Evolutionary conservation across 1,139 yeast species (phyloP).

Genomic region (Protomyces pachydermus): DNA sequence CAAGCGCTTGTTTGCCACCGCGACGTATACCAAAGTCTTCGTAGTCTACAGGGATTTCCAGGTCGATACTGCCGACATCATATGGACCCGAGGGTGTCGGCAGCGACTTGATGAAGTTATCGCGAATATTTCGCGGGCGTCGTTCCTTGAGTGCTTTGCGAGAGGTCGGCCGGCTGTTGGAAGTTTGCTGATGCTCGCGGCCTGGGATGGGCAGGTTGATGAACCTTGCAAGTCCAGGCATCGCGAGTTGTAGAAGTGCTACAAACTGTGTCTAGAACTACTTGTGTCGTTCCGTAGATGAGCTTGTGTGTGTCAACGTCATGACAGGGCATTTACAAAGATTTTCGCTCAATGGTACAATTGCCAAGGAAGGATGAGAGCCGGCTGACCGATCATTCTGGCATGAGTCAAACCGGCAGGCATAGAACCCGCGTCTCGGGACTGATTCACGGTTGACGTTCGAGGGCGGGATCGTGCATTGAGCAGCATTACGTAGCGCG

Average conservation of each 20-base stretch:
- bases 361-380: too few relatives aligned
- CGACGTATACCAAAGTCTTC: constrained; percentile 10
- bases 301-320: too few relatives aligned
- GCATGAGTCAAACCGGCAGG: too few relatives aligned
- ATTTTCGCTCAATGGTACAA: too few relatives aligned
- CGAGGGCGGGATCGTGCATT: too few relatives aligned
- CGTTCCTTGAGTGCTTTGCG: constrained; percentile 18
- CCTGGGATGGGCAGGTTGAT: background rate
- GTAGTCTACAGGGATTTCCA: constrained; percentile 20
- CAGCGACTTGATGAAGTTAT: constrained; percentile 14
- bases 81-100: constrained; percentile 24
- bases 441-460: too few relatives aligned
- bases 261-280: too few relatives aligned
- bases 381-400: too few relatives aligned
- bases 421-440: too few relatives aligned
- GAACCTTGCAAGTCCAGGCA: background rate
- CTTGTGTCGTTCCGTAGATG: too few relatives aligned
- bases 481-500: too few relatives aligned
- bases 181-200: background rate
- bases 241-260: background rate
- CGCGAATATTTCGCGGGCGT: constrained; percentile 10
- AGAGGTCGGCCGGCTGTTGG: constrained; percentile 3
- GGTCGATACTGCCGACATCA: constrained; percentile 26
- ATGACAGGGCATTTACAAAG: too few relatives aligned
- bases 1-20: constrained; percentile 7